A percentile compares a stretch with the other conserved stretches of the same genome.
Conservation (phyloP, 495 filamentous ascomycete genomes). For the Xylaria curta region DNA sequence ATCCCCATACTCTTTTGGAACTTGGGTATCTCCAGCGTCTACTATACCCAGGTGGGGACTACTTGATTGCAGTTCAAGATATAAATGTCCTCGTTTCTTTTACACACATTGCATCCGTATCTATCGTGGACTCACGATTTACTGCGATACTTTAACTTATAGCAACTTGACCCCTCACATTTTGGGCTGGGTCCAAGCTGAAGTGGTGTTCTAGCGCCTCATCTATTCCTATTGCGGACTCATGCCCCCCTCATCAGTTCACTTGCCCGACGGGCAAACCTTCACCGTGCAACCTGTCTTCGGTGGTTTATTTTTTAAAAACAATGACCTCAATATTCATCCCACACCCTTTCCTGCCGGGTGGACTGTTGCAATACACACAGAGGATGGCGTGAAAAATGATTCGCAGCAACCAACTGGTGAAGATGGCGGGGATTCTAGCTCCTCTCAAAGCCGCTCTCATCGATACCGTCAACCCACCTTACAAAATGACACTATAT, state of each 20-base stretch:
- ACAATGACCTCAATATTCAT: slow-evolving; percentile 71
- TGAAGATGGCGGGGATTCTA: slow-evolving; percentile 28
- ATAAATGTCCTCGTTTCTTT: not conserved
- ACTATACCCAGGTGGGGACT: not conserved
- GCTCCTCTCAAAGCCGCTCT: slow-evolving; percentile 47
- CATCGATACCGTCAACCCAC: slow-evolving; percentile 76
- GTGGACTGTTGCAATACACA: slow-evolving; percentile 86
- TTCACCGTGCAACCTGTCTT: slow-evolving; percentile 83
- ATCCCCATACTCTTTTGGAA: not conserved
- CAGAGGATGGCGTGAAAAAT: slow-evolving; percentile 61
- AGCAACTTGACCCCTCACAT: slow-evolving; percentile 13
- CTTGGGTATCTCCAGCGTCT: not conserved
- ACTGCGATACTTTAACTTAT: too few relatives aligned
- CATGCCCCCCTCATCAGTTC: slow-evolving; percentile 55
- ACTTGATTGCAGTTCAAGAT: not conserved
- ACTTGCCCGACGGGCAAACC: slow-evolving; percentile 86
- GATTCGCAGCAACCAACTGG: slow-evolving; percentile 29
- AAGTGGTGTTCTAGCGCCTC: not conserved
- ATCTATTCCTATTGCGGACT: not conserved
- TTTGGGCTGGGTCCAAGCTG: not conserved
- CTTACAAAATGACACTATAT: slow-evolving; percentile 77
- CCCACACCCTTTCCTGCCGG: slow-evolving; percentile 78
- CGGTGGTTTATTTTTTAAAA: slow-evolving; percentile 86
- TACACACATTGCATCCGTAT: not conserved
- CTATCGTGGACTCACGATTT: not conserved